Percentiles rank a stretch among this genome's conserved stretches.
Evolutionary conservation across 2,329 filamentous ascomycete genomes (phyloP).

Genomic region (Fusarium albosuccineum): DNA sequence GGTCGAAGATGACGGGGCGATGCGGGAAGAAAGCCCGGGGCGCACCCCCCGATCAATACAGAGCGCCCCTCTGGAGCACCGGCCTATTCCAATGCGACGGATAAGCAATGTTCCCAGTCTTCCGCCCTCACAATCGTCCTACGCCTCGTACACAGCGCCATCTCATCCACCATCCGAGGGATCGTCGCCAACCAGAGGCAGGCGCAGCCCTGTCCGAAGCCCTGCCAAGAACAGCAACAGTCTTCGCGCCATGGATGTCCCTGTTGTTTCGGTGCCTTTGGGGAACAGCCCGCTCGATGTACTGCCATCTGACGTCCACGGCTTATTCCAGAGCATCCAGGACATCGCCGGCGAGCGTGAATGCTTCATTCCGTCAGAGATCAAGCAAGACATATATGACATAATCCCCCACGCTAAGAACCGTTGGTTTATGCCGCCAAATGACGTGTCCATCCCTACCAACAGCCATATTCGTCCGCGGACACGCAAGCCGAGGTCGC

Average conservation of each 20-base stretch:
- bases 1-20: too few species aligned
- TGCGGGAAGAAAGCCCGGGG: too few species aligned
- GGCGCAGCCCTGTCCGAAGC: not conserved
- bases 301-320: not conserved
- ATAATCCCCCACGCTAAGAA: not conserved
- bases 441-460: not conserved
- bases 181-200: not conserved
- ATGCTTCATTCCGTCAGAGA: not conserved
- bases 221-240: constrained; percentile 6
- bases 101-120: too few species aligned
- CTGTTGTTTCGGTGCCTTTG: not conserved
- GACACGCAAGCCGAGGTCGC: not conserved
- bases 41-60: too few species aligned
- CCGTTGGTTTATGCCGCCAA: not conserved
- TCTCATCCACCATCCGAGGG: not conserved
- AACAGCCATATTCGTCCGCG: not conserved
- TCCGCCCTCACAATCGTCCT: too few species aligned
- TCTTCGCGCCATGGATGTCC: not conserved
- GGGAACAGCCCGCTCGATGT: not conserved
- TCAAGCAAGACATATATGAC: not conserved
- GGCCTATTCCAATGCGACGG: too few species aligned
- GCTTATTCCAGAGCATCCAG: not conserved
- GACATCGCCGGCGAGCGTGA: not conserved
- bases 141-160: not conserved
- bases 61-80: too few species aligned